Conservation (phyloP, 1,284 basidiomycete species). For the Erythrobasidium hasegawianum region DNA sequence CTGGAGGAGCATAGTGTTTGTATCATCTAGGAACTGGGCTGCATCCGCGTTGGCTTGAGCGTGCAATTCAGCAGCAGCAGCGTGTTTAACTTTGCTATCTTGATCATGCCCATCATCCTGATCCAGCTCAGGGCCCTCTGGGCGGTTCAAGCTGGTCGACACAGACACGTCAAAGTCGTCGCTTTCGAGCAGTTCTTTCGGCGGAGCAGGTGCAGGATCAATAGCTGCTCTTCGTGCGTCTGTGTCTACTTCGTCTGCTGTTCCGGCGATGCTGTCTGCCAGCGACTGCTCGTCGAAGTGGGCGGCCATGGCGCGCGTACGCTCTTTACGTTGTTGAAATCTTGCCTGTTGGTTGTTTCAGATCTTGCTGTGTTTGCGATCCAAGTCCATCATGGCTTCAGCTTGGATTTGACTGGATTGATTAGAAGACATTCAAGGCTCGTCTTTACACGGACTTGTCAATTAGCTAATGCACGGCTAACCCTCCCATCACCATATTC, state of each 20-base stretch:
- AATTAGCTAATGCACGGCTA: too few relatives aligned
- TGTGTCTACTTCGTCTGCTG: constrained; percentile 28
- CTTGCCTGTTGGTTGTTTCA: too few relatives aligned
- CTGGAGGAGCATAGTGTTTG: not conserved
- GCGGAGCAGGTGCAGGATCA: constrained; percentile 17
- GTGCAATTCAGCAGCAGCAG: not conserved
- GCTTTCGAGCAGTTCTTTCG: constrained; percentile 13
- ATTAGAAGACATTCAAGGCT: too few relatives aligned
- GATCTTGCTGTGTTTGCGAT: too few relatives aligned
- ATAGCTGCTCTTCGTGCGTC: constrained; percentile 4
- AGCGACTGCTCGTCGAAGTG: too few relatives aligned
- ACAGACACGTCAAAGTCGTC: constrained; percentile 14
- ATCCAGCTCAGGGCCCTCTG: too few relatives aligned
- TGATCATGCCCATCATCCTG: not conserved
- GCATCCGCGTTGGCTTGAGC: not conserved
- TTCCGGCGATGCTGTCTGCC: constrained; percentile 5
- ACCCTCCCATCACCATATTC: too few relatives aligned
- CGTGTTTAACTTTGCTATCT: constrained; percentile 4
- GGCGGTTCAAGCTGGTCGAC: not conserved
- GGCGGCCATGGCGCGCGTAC: too few relatives aligned
- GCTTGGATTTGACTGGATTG: too few relatives aligned
- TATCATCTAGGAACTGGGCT: not conserved
- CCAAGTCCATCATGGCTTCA: too few relatives aligned
- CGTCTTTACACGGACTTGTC: too few relatives aligned
- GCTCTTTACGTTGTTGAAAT: too few relatives aligned